Evolutionary conservation across 2,329 filamentous ascomycete species (phyloP), one percentile per base, ranked within the genome.

Genomic region (Sarocladiaceae sp.): DNA sequence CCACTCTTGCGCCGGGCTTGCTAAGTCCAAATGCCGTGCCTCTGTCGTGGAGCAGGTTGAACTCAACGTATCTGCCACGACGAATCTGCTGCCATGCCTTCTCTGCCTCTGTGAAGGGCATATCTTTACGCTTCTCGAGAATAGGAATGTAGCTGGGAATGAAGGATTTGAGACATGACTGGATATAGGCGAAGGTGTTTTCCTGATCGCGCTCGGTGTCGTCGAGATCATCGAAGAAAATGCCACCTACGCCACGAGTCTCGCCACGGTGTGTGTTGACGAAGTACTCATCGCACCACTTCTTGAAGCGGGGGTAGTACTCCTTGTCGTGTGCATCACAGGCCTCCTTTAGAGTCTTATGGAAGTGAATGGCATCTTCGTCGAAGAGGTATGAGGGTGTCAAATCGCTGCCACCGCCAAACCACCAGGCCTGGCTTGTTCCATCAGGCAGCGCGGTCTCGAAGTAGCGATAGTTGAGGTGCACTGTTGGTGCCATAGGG

Each of bases 201-300:
- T 97, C 92, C 60, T 89, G 86, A 63, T 94, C 89, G 55, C 91
- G 90, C 62, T 93, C 88, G 1, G 82, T 80, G 62, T 88, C 88
- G 67, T 99, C 94, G 13, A 99, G 78, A 67, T 99, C 94, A 70
- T 99, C 94, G 64, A 99, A 99, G 81, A 99, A 99, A 70, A 99
- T 97, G 51, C 94, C 94, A 51, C 94, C 94, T 29, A 99, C 74
- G 53, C 94, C 94, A 47, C 94, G 87, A 44, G 83, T 78, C 73
- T 99, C 94, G 54, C 82, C 82, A 44, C 94, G 84, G 73, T 99
- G 94, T 67, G 92, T 93, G 70, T 97, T 88, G 75, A 80, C 86
- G 72, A 99, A 99, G 75, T 99, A 99, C 62, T 95, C 84, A 68
- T 99, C 94, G 68, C 94, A 99, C 94, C 94, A 99, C 66, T 88